Evolutionary conservation across 352 stramenopile species (phyloP).

Genomic region (Peronospora farinosa): DNA sequence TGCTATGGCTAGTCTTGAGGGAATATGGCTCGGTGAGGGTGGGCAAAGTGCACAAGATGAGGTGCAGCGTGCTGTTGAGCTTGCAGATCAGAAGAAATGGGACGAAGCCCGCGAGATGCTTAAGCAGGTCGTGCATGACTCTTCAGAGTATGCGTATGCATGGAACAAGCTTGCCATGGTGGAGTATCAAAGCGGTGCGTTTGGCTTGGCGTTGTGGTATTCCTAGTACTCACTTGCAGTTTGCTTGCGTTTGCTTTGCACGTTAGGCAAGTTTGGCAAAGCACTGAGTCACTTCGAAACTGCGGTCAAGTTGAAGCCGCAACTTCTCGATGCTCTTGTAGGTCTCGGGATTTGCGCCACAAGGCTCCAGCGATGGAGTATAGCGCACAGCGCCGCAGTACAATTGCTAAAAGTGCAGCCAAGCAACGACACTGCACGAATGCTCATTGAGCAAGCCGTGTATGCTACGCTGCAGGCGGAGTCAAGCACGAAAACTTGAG

Average conservation of each 20-base stretch:
- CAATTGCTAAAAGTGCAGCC: conserved; percentile 58
- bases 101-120: conserved; percentile 40
- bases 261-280: conserved; percentile 42
- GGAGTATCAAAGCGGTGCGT: conserved; percentile 50
- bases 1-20: conserved; percentile 58
- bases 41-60: conserved; percentile 35
- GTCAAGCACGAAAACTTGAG: background rate
- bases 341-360: conserved; percentile 71
- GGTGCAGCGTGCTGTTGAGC: conserved; percentile 37
- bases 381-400: conserved; percentile 50
- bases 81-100: conserved; percentile 35
- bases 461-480: conserved; percentile 36
- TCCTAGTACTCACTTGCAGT: background rate
- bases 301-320: conserved; percentile 60
- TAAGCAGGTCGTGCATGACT: conserved; percentile 37
- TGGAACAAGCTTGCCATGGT: conserved; percentile 73
- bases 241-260: conserved; percentile 1
- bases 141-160: conserved; percentile 55
- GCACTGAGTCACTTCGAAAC: conserved; percentile 55
- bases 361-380: conserved; percentile 53
- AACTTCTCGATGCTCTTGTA: conserved; percentile 60
- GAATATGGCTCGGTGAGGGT: conserved; percentile 61
- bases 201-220: background rate
- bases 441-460: conserved; percentile 66
- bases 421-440: conserved; percentile 49